Evolutionary conservation across 2,329 filamentous ascomycete genomes (phyloP).

Genomic region (Apiospora malaysiana): DNA sequence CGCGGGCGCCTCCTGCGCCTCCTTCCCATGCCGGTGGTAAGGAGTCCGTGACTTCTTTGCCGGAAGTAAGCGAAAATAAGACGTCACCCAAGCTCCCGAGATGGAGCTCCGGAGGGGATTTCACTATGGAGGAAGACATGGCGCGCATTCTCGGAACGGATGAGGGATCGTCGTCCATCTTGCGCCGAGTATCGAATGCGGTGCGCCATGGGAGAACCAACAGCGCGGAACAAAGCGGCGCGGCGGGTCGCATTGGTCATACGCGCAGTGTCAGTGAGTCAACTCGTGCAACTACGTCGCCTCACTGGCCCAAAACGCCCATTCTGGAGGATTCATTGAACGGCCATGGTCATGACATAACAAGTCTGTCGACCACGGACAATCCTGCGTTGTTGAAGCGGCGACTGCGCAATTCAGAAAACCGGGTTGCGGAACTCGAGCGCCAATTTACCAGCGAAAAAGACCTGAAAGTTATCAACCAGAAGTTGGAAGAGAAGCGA

Average conservation of each 20-base stretch:
- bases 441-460: slow-evolving; percentile 73
- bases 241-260: slow-evolving; percentile 54
- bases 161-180: slow-evolving; percentile 77
- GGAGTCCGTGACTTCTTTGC: slow-evolving; percentile 52
- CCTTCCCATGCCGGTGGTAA: slow-evolving; percentile 52
- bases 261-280: slow-evolving; percentile 70
- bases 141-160: slow-evolving; percentile 83
- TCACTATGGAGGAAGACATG: slow-evolving; percentile 96
- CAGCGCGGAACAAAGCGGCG: slow-evolving; percentile 68
- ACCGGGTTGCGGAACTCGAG: slow-evolving; percentile 85
- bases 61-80: slow-evolving; percentile 51
- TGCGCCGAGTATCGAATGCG: slow-evolving; percentile 89
- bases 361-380: slow-evolving; percentile 70
- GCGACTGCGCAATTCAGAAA: slow-evolving; percentile 81
- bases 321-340: slow-evolving; percentile 59
- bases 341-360: slow-evolving; percentile 64
- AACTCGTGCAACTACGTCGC: slow-evolving; percentile 67
- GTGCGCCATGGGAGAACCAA: slow-evolving; percentile 91
- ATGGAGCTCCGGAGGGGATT: slow-evolving; percentile 82
- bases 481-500: slow-evolving; percentile 87
- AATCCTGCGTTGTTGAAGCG: slow-evolving; percentile 72
- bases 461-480: slow-evolving; percentile 78
- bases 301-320: slow-evolving; percentile 74
- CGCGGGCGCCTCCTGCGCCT: slow-evolving; percentile 60
- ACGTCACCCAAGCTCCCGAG: slow-evolving; percentile 71